Percentiles rank a stretch among this genome's conserved stretches.
Evolutionary conservation across 805 yeast genomes (phyloP).

Genomic region (Candida adriatica): DNA sequence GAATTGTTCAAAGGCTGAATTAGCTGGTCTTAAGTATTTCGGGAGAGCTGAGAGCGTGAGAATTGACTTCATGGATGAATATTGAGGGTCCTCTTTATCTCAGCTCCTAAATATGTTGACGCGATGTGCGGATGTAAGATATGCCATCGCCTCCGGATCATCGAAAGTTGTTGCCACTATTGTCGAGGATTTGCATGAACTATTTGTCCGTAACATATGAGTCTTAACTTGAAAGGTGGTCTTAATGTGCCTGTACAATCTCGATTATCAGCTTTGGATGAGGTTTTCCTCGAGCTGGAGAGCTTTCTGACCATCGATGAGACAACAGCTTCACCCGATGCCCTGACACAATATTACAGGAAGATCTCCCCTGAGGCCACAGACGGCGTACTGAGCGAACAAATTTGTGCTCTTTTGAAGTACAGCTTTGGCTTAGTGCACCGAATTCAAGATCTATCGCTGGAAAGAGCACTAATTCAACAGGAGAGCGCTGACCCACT

Average conservation of each 20-base stretch:
- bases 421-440: conserved; percentile 8
- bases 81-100: too few relatives aligned
- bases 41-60: neutral
- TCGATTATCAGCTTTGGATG: conserved; percentile 28
- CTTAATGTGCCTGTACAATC: conserved; percentile 26
- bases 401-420: conserved; percentile 1
- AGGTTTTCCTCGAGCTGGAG: conserved; percentile 22
- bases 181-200: too few relatives aligned
- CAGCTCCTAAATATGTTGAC: too few relatives aligned
- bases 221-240: conserved; percentile 11
- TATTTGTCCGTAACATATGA: too few relatives aligned
- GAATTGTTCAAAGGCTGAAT: conserved; percentile 3
- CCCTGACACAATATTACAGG: conserved; percentile 10
- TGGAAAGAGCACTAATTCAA: conserved; percentile 2
- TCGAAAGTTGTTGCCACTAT: too few relatives aligned
- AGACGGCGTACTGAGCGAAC: neutral
- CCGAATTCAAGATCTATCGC: conserved; percentile 15
- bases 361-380: neutral
- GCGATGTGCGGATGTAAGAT: too few relatives aligned
- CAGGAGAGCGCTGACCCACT: conserved; percentile 9
- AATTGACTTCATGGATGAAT: conserved; percentile 1
- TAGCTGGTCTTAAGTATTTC: conserved; percentile 1
- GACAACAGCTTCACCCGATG: conserved; percentile 3
- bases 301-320: conserved; percentile 18
- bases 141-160: too few relatives aligned